Conservation (phyloP, 495 filamentous ascomycete genomes). For the Penicillium canescens region DNA sequence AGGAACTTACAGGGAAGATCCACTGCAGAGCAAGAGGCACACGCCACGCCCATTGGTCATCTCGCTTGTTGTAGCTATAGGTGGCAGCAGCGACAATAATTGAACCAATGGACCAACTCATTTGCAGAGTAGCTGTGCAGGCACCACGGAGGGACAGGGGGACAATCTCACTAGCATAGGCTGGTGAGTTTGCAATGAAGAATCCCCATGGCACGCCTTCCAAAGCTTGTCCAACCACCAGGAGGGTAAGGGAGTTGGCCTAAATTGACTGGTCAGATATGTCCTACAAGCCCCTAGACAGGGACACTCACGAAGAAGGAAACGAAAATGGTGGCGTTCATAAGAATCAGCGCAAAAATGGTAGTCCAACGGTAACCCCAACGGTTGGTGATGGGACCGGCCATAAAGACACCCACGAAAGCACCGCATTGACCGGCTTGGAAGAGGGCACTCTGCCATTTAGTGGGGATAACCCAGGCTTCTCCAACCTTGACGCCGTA, state of each 20-base stretch:
- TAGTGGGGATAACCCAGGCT: constrained; percentile 23
- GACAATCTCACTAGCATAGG: constrained; percentile 71
- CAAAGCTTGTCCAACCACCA: constrained; percentile 66
- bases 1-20: constrained; percentile 62
- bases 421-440: constrained; percentile 52
- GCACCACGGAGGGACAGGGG: constrained; percentile 65
- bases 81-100: constrained; percentile 68
- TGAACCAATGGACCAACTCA: constrained; percentile 72
- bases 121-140: constrained; percentile 69
- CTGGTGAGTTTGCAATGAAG: constrained; percentile 70
- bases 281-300: background rate
- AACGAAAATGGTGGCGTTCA: constrained; percentile 64
- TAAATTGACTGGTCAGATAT: constrained; percentile 2
- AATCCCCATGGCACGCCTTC: constrained; percentile 76
- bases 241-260: constrained; percentile 57
- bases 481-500: constrained; percentile 25
- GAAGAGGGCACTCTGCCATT: constrained; percentile 40
- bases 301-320: constrained; percentile 58
- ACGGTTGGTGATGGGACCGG: constrained; percentile 64
- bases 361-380: constrained; percentile 69
- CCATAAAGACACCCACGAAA: constrained; percentile 66
- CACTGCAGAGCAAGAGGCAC: constrained; percentile 69
- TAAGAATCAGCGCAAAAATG: constrained; percentile 56
- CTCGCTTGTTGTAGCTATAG: constrained; percentile 51
- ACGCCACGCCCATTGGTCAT: constrained; percentile 57